Conservation (phyloP, 495 filamentous ascomycete species). For the Cercophora scortea region DNA sequence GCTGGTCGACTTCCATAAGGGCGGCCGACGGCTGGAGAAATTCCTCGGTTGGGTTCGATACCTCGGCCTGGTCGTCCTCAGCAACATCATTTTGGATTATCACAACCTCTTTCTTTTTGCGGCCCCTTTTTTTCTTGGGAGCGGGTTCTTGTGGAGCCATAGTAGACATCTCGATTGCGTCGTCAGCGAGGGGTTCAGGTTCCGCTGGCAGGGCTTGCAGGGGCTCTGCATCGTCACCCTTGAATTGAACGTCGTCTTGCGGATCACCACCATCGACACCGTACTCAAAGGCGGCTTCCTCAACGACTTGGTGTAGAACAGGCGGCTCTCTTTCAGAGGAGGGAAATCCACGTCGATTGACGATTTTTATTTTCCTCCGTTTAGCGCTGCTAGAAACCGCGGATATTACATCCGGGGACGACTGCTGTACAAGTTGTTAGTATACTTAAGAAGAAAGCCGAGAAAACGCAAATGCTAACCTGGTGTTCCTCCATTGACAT, state of each 20-base stretch:
- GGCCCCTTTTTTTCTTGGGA: neutral
- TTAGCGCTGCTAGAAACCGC: neutral
- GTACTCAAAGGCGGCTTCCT: too few relatives aligned
- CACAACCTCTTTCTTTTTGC: neutral
- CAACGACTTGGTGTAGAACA: too few relatives aligned
- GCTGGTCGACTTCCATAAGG: neutral
- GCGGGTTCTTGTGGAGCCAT: neutral
- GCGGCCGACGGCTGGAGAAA: neutral
- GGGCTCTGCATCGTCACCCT: too few relatives aligned
- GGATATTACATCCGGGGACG: neutral
- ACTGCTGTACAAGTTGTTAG: neutral
- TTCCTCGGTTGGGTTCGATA: neutral
- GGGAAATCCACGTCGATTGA: too few relatives aligned
- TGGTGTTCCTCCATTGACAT: neutral
- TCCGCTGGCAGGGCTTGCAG: too few relatives aligned
- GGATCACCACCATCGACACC: too few relatives aligned
- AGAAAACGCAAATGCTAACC: neutral
- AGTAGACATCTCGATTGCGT: too few relatives aligned
- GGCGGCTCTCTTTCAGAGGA: too few relatives aligned
- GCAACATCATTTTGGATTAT: neutral
- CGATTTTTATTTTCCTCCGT: neutral
- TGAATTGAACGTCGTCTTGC: too few relatives aligned
- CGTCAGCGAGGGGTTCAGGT: too few relatives aligned
- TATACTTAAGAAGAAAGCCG: neutral
- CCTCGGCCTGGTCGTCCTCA: neutral